Percentiles rank a stretch among this genome's conserved stretches.
Evolutionary conservation across 805 yeast species (phyloP).

Genomic region (Saccharomyces jurei): DNA sequence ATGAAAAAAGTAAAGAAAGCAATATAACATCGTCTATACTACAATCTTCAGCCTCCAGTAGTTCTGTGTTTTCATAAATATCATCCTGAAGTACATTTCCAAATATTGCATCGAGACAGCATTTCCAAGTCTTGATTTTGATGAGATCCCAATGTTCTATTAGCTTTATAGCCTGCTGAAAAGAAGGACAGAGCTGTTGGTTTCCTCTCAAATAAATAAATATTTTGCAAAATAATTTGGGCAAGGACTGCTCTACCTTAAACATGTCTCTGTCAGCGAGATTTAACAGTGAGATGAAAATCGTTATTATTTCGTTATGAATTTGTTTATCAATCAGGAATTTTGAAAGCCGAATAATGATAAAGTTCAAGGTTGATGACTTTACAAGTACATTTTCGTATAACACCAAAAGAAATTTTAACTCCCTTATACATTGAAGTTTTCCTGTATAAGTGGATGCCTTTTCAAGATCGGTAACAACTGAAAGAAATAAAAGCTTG

Average conservation of each 20-base stretch:
- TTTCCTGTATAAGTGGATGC: slow-evolving; percentile 5
- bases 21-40: slow-evolving; percentile 6
- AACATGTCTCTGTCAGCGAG: slow-evolving; percentile 1
- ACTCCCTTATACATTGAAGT: slow-evolving; percentile 13
- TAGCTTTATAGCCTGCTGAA: slow-evolving; percentile 1
- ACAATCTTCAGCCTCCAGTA: slow-evolving; percentile 5
- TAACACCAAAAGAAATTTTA: slow-evolving; percentile 12
- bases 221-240: slow-evolving; percentile 11
- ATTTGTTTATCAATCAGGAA: slow-evolving; percentile 6
- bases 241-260: slow-evolving; percentile 7
- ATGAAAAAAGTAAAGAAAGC: slow-evolving; percentile 14
- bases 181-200: neutral
- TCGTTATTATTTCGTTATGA: slow-evolving; percentile 12
- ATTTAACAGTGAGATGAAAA: slow-evolving; percentile 7
- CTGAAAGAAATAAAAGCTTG: slow-evolving; percentile 12
- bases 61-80: slow-evolving; percentile 9
- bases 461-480: slow-evolving; percentile 14
- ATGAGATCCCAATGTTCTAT: neutral
- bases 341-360: slow-evolving; percentile 8
- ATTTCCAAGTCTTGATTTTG: slow-evolving; percentile 6
- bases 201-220: slow-evolving; percentile 1
- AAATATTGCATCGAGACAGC: slow-evolving; percentile 10
- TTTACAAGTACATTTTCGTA: slow-evolving; percentile 5
- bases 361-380: slow-evolving; percentile 1
- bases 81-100: slow-evolving; percentile 4